Evolutionary conservation across 2,329 filamentous ascomycete species (phyloP).

Genomic region (Diaporthe longicolla): DNA sequence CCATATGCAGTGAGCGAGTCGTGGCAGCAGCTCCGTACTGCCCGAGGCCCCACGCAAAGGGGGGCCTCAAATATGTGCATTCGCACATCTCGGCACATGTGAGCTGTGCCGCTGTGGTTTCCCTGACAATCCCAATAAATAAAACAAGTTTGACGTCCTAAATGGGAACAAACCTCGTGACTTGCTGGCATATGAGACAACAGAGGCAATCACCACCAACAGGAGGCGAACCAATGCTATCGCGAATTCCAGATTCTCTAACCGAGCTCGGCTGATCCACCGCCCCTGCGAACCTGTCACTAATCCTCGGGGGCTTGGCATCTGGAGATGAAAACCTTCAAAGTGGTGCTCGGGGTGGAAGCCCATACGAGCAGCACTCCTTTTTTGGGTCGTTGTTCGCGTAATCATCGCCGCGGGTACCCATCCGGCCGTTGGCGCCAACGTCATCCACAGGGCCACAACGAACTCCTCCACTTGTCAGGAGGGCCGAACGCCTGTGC

Average conservation of each 20-base stretch:
- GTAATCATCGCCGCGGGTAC: not conserved
- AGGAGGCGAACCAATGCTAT: not conserved
- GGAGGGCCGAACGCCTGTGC: not conserved
- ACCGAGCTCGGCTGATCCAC: conserved; percentile 1
- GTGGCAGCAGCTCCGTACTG: not conserved
- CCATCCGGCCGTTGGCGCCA: not conserved
- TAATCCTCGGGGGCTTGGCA: not conserved
- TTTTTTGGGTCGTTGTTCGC: conserved; percentile 5
- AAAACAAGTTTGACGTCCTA: not conserved
- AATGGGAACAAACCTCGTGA: not conserved
- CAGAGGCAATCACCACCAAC: not conserved
- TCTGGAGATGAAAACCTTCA: conserved; percentile 5
- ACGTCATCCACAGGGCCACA: not conserved
- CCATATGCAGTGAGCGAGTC: conserved; percentile 28
- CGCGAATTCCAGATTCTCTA: not conserved
- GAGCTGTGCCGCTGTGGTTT: not conserved
- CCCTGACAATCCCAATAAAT: conserved; percentile 20
- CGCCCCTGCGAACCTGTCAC: conserved; percentile 6
- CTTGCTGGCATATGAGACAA: not conserved
- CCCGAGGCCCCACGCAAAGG: conserved; percentile 19
- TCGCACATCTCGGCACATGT: conserved; percentile 16
- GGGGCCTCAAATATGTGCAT: not conserved
- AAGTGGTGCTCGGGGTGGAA: conserved; percentile 18
- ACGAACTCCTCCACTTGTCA: not conserved
- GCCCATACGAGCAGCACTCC: not conserved